Evolutionary conservation across 1,284 basidiomycete species (phyloP).

Genomic region (Naganishia sp.): DNA sequence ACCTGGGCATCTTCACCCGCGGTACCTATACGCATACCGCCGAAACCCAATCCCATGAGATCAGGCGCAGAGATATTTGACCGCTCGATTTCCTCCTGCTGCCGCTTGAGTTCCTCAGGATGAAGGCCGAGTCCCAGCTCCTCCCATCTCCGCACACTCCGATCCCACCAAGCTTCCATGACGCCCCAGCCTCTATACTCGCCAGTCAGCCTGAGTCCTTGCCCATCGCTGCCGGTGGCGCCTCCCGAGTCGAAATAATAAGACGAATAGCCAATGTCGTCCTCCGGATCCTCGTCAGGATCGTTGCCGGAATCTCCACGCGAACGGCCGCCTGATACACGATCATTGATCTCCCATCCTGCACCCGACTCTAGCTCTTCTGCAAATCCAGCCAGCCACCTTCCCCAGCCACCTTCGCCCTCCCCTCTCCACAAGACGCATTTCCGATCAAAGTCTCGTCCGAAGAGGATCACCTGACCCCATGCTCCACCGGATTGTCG

Average conservation of each 20-base stretch:
- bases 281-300: constrained; percentile 55
- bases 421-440: constrained; percentile 91
- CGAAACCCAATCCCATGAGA: constrained; percentile 38
- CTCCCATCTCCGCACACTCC: constrained; percentile 78
- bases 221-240: constrained; percentile 66
- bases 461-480: constrained; percentile 97
- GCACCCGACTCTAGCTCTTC: constrained; percentile 91
- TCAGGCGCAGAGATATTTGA: constrained; percentile 16
- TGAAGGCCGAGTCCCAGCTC: constrained; percentile 69
- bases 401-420: constrained; percentile 88
- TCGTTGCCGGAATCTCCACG: constrained; percentile 26
- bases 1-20: constrained; percentile 40
- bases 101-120: constrained; percentile 30
- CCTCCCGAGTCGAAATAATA: constrained; percentile 80
- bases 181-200: constrained; percentile 88
- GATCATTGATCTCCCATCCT: constrained; percentile 72
- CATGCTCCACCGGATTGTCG: constrained; percentile 59
- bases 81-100: constrained; percentile 50
- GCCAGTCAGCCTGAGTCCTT: constrained; percentile 67
- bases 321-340: constrained; percentile 50
- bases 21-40: constrained; percentile 38
- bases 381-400: constrained; percentile 87
- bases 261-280: constrained; percentile 79
- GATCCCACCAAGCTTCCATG: constrained; percentile 85
- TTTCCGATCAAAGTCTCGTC: constrained; percentile 96